phyloP scores from a whole-genome alignment of 2,329 filamentous ascomycete genomes.

The Diaporthe australafricana region DNA sequence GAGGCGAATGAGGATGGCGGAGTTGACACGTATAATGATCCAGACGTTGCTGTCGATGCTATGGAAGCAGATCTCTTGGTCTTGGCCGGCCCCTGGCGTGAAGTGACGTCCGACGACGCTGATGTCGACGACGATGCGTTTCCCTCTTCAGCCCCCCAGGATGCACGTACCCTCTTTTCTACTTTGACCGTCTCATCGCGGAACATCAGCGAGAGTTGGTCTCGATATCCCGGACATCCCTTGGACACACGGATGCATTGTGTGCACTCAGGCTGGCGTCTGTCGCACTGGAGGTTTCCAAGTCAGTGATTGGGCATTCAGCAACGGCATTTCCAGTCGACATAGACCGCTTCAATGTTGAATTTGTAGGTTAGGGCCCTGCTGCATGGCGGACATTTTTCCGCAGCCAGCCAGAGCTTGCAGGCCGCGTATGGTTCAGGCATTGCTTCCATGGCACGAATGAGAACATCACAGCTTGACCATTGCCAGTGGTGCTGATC shows the following conservation, averaged over 20 bases:
- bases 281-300: slow-evolving; percentile 64
- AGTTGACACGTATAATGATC: slow-evolving; percentile 21
- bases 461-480: not conserved
- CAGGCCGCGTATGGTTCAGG: not conserved
- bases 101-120: slow-evolving; percentile 34
- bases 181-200: slow-evolving; percentile 74
- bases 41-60: slow-evolving; percentile 37
- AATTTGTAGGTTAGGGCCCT: not conserved
- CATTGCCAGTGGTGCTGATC: no score
- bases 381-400: slow-evolving; percentile 1
- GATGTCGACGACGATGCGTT: slow-evolving; percentile 41
- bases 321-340: not conserved
- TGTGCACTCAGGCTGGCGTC: slow-evolving; percentile 68
- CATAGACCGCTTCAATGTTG: no score
- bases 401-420: not conserved
- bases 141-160: slow-evolving; percentile 53
- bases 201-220: slow-evolving; percentile 74
- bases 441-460: not conserved
- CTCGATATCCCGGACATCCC: slow-evolving; percentile 72
- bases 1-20: slow-evolving; percentile 33
- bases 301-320: slow-evolving; percentile 24
- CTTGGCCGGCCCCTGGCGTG: not conserved
- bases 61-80: slow-evolving; percentile 30
- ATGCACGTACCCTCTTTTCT: slow-evolving; percentile 67
- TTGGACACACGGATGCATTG: slow-evolving; percentile 71